Conservation (phyloP, 768 basidiomycete genomes). For the Naganishia friedmannii region DNA sequence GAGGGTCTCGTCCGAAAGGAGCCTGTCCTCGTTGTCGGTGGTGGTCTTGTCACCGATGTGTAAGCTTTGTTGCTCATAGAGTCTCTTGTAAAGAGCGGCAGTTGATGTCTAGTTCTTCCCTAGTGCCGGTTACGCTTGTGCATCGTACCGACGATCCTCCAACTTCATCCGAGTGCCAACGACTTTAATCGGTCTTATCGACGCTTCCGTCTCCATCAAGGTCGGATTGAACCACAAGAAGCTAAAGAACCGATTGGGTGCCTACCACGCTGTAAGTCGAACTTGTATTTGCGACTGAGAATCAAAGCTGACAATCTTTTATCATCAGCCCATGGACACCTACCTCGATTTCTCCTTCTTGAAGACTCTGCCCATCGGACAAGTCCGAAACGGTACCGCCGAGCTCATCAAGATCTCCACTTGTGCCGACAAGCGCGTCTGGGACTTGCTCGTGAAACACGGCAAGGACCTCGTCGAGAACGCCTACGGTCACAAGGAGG, state of each 20-base stretch:
- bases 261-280: slow-evolving; percentile 16
- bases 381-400: slow-evolving; percentile 53
- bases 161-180: slow-evolving; percentile 53
- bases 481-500: slow-evolving; percentile 49
- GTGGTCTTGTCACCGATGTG: slow-evolving; percentile 52
- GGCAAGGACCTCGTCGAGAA: slow-evolving; percentile 52
- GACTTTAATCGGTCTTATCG: slow-evolving; percentile 53
- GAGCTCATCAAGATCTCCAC: slow-evolving; percentile 54
- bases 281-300: background rate
- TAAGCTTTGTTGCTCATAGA: background rate
- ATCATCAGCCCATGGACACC: slow-evolving; percentile 47
- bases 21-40: slow-evolving; percentile 51
- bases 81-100: background rate
- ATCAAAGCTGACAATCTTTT: background rate
- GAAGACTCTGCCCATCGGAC: slow-evolving; percentile 50
- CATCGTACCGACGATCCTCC: slow-evolving; percentile 48
- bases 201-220: slow-evolving; percentile 53
- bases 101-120: slow-evolving; percentile 24
- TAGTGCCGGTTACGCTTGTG: slow-evolving; percentile 49
- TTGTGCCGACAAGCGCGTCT: slow-evolving; percentile 49
- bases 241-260: slow-evolving; percentile 51
- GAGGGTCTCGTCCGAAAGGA: slow-evolving; percentile 53
- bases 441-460: slow-evolving; percentile 51
- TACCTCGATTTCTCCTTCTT: slow-evolving; percentile 53
- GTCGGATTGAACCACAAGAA: slow-evolving; percentile 48